These are phyloP conservation scores for Candida nemodendra DNA, from an alignment of 805 yeast genomes.

Conservation along the genomic window DNA sequence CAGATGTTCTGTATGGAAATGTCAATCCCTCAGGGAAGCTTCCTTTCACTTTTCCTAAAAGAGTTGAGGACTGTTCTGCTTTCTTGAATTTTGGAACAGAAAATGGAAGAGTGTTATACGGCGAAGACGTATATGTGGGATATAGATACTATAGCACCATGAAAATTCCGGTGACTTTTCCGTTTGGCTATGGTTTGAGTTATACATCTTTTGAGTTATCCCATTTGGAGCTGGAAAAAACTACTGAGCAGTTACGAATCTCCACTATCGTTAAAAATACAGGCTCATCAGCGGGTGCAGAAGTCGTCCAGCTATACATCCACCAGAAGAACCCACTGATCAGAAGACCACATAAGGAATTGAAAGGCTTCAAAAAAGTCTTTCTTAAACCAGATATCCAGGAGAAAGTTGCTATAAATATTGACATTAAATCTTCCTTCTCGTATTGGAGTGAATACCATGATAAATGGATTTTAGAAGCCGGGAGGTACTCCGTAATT, in stretches of 20 bases:
- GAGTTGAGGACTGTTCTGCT: slow-evolving; percentile 35
- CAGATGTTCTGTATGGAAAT: slow-evolving; percentile 45
- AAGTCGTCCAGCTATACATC: slow-evolving; percentile 55
- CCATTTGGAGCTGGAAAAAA: slow-evolving; percentile 31
- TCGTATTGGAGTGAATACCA: slow-evolving; percentile 51
- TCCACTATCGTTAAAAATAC: slow-evolving; percentile 44
- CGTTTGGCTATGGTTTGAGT: slow-evolving; percentile 45
- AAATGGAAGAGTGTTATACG: slow-evolving; percentile 39
- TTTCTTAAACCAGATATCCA: slow-evolving; percentile 42
- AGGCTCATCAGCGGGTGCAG: slow-evolving; percentile 48
- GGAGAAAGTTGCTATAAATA: slow-evolving; percentile 34
- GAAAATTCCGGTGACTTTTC: slow-evolving; percentile 36
- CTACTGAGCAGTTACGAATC: slow-evolving; percentile 18
- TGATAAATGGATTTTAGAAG: slow-evolving; percentile 49
- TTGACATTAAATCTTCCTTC: slow-evolving; percentile 47
- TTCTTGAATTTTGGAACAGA: slow-evolving; percentile 37
- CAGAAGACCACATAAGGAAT: slow-evolving; percentile 54
- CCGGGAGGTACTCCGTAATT: slow-evolving; percentile 29
- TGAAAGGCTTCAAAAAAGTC: slow-evolving; percentile 55
- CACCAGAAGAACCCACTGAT: slow-evolving; percentile 31
- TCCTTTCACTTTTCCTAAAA: slow-evolving; percentile 39
- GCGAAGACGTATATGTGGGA: slow-evolving; percentile 47
- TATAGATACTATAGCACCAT: slow-evolving; percentile 43
- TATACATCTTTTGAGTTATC: slow-evolving; percentile 38
- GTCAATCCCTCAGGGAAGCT: slow-evolving; percentile 43